Base-by-base conservation (phyloP, 208 protist species). In the Leishmania turanica region DNA sequence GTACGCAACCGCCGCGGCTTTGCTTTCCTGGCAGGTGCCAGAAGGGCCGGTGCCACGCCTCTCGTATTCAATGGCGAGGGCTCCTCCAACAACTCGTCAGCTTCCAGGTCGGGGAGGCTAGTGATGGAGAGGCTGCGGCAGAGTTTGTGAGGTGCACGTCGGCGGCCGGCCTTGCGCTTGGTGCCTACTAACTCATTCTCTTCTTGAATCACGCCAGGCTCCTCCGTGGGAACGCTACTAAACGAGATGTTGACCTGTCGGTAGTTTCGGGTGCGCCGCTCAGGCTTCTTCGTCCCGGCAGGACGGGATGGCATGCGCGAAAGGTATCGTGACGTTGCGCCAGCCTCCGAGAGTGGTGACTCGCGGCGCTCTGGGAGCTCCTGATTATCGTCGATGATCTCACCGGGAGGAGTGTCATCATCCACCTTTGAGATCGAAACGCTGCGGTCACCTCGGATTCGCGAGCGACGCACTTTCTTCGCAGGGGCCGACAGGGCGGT, bases 401-500 rank as follows among this genome's bases (percentile, higher is more conserved):
- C 88, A 21, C 78, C 79, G 2, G 78, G 77, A 40, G 83, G 64
- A 27, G 62, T 51, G 51, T 85, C 64, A 13, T 71, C 82, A 31
- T 85, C 80, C 31, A 87, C 31, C 40, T 89, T 81, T 8, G 84
- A 81, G 64, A 91, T 87, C 11, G 85, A 89, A 27, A 91, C 81
- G 60, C 76, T 83, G 51, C 81, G 83, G 58, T 77, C 80, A 5
- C 65, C 31, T 34, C 66, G 34, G 42, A 64, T 74, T 34, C 80
- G 69, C 47, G 2, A 58, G 9, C 79, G 73, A 17, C 88, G 82
- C 45, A 77, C 31, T 49, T 78, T 84, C 78, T 88, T 89, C 6
- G 82, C 45, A 24, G 78, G 82, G 27, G 87, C 84, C 9, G 73
- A 83, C 47, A 89, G 71, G 13, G 68, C 82, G 27, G 75, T 87